These are phyloP conservation scores for Pascua guehoae DNA, from an alignment of 1,284 basidiomycete species.

Conservation along the genomic window DNA sequence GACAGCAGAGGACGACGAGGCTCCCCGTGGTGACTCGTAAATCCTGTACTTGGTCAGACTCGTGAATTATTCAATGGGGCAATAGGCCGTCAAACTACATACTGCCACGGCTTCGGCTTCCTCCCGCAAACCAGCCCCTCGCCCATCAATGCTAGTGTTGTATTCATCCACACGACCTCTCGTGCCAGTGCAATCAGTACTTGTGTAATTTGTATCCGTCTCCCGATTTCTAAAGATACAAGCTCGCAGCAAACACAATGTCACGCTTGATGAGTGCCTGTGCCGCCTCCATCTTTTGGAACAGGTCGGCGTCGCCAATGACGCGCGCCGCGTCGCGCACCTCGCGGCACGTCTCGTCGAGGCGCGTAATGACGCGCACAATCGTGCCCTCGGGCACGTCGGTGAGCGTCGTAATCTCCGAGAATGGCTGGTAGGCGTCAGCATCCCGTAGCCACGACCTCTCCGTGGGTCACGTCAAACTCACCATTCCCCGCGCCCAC, in stretches of 20 bases:
- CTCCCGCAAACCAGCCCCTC: no score
- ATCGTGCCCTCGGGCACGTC: constrained; percentile 97
- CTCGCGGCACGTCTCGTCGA: constrained; percentile 96
- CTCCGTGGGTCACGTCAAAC: constrained; percentile 30
- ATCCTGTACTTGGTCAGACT: no score
- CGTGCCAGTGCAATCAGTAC: no score
- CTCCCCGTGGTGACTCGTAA: no score
- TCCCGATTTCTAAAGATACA: constrained; percentile 63
- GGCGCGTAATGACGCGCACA: constrained; percentile 88
- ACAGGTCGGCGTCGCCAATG: constrained; percentile 90
- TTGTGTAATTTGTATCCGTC: no score
- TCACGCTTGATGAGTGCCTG: constrained; percentile 91
- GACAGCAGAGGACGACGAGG: no score
- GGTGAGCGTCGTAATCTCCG: constrained; percentile 86
- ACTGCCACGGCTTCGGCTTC: no score
- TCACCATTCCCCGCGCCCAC: constrained; percentile 96
- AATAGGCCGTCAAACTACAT: no score
- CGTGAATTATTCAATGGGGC: no score
- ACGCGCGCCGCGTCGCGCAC: constrained; percentile 95
- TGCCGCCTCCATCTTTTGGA: constrained; percentile 96
- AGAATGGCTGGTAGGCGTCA: constrained; percentile 67
- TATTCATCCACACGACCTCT: no score
- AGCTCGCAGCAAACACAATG: constrained; percentile 79
- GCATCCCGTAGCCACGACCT: neutral
- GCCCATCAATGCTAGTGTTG: no score